phyloP scores from a whole-genome alignment of 129 eudicot species.

The Helichrysum umbraculigerum region DNA sequence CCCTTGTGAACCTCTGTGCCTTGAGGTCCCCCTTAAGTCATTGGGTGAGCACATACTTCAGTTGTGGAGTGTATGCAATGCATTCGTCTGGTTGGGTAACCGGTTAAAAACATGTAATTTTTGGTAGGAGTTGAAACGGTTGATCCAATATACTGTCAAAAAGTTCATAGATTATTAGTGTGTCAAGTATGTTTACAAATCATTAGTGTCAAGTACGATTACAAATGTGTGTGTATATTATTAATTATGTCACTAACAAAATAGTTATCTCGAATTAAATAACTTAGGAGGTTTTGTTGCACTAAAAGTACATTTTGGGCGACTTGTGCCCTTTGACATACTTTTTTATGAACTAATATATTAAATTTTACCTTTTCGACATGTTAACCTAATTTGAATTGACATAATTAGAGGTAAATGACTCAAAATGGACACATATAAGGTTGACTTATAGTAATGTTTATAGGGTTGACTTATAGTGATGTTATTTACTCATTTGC shows the following conservation, averaged over 20 bases:
- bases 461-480: background rate
- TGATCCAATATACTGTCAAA: background rate
- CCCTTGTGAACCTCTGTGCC: background rate
- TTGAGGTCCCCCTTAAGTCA: too few species aligned
- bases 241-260: background rate
- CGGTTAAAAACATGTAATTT: background rate
- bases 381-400: too few species aligned
- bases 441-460: too few species aligned
- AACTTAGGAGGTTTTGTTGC: constrained; percentile 2
- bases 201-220: too few species aligned
- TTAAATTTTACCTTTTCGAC: background rate
- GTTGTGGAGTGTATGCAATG: too few species aligned
- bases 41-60: too few species aligned
- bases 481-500: background rate
- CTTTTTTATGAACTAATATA: background rate
- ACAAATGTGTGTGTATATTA: background rate
- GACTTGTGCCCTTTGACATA: background rate
- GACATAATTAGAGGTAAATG: background rate
- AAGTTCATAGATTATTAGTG: background rate
- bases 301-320: background rate
- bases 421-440: background rate
- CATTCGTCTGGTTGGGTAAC: background rate
- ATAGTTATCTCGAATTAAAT: background rate
- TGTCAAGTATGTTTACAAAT: background rate
- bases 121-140: background rate